Evolutionary conservation across 1,284 basidiomycete species (phyloP), one percentile per base, ranked within the genome.

Genomic region (Ustilago curta): DNA sequence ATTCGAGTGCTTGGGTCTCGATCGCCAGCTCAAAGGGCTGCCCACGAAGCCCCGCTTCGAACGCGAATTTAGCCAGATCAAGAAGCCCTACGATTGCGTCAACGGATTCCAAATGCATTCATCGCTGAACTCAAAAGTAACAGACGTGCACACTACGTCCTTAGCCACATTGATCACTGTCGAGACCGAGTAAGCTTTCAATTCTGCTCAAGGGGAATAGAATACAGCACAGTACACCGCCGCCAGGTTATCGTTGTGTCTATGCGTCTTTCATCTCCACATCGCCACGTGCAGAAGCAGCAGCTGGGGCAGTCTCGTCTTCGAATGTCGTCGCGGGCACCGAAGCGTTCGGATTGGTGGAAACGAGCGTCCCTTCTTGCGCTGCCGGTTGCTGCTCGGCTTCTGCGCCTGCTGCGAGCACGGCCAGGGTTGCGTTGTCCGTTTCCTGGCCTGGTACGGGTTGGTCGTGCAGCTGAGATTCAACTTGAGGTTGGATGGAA

Each of bases 251-350:
- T 16, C 18, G 37, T 48, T 48, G 11, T 21, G 18, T 32, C 32
- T 47, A 67, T 4, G 57, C 52, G 25, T 72, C 56, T 19, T 66
- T 67, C 70, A 72, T 72, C 29, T 72, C 64, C 4, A 72, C 64
- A 48, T 72, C 70, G 2, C 31, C 59, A n/a, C 44, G 14, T 9
- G n/a, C n/a, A n/a, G 51, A 25, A 31, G 9, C 40, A 31, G 9
- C 51, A 27, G 63, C 44, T 2, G 21, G 18, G 0, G 50, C 32
- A 8, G 29, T 8, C 11, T 62, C 56, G 44, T 61, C 49, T 25
- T 69, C 59, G 19, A 57, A 54, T 14, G 51, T 58, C 1, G 66
- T 61, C 2, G 66, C 66, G 0, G 59, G 44, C n/a, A 49, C 64
- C 4, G 42, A 29, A 16, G 56, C 49, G 27, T 45, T 35, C 18